Conservation (phyloP, 2,329 filamentous ascomycete species). For the Plectosphaerella plurivora region DNA sequence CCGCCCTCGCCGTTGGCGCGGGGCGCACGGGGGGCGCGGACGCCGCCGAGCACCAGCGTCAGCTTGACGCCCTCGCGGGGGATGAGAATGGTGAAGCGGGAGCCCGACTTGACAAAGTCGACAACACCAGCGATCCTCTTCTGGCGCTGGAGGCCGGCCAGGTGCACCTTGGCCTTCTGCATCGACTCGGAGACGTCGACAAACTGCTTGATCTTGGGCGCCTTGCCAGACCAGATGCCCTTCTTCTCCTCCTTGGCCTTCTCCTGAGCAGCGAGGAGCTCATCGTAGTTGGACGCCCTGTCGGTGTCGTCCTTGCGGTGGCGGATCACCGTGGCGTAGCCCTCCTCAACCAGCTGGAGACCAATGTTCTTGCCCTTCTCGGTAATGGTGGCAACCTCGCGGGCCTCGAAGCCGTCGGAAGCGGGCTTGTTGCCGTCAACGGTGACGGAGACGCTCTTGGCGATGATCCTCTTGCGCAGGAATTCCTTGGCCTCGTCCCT, state of each 20-base stretch:
- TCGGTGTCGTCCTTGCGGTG: slow-evolving; percentile 95
- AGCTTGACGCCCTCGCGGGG: slow-evolving; percentile 88
- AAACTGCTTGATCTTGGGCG: slow-evolving; percentile 76
- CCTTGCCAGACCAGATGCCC: slow-evolving; percentile 92
- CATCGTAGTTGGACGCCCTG: slow-evolving; percentile 89
- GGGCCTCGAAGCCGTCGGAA: slow-evolving; percentile 85
- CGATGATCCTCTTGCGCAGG: slow-evolving; percentile 86
- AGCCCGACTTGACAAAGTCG: slow-evolving; percentile 97
- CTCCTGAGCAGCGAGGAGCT: slow-evolving; percentile 75
- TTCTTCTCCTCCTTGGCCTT: slow-evolving; percentile 81
- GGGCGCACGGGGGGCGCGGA: slow-evolving; percentile 84
- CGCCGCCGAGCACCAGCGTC: slow-evolving; percentile 89
- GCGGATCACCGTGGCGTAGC: slow-evolving; percentile 89
- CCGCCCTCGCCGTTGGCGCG: slow-evolving; percentile 70
- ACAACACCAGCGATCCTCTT: slow-evolving; percentile 91
- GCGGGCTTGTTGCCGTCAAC: slow-evolving; percentile 90
- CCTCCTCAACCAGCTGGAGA: slow-evolving; percentile 80
- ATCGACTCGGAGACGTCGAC: slow-evolving; percentile 87
- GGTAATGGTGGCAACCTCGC: slow-evolving; percentile 86
- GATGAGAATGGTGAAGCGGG: slow-evolving; percentile 86
- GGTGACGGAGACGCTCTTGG: slow-evolving; percentile 86
- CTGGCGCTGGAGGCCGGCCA: slow-evolving; percentile 81
- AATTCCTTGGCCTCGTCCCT: slow-evolving; percentile 94
- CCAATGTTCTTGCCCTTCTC: slow-evolving; percentile 84
- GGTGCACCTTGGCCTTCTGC: slow-evolving; percentile 93